These are phyloP conservation scores for Sarocladium strictum DNA, from an alignment of 2,329 filamentous ascomycete species.

Conservation along the genomic window DNA sequence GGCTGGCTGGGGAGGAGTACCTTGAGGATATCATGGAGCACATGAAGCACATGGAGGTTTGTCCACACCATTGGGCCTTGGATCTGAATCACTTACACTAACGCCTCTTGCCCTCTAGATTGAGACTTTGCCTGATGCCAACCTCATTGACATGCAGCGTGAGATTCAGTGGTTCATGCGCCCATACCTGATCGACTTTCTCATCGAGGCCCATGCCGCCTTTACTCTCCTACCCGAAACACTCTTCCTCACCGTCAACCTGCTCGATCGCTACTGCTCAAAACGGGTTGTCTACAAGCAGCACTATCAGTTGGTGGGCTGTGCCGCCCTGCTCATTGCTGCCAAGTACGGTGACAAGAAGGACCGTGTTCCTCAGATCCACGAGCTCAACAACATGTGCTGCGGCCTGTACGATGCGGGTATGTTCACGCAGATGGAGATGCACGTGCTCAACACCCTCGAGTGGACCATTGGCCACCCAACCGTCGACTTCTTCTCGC, in stretches of 20 bases:
- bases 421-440: constrained; percentile 99
- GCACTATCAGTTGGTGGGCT: constrained; percentile 96
- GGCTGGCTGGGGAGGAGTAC: constrained; percentile 81
- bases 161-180: constrained; percentile 99
- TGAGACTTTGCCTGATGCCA: constrained; percentile 90
- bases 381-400: constrained; percentile 98
- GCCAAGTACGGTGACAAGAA: constrained; percentile 99
- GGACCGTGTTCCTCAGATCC: constrained; percentile 94
- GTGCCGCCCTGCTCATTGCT: constrained; percentile 89
- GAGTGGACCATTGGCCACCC: constrained; percentile 96
- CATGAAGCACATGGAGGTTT: constrained; percentile 89
- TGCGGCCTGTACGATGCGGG: constrained; percentile 96
- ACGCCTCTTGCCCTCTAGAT: constrained; percentile 36
- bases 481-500: constrained; percentile 89
- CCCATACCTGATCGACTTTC: constrained; percentile 94
- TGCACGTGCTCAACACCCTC: constrained; percentile 96
- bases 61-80: constrained; percentile 17
- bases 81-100: constrained; percentile 16
- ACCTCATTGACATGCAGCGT: constrained; percentile 96
- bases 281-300: constrained; percentile 97
- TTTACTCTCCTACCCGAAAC: constrained; percentile 93
- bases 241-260: constrained; percentile 91
- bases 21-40: constrained; percentile 90
- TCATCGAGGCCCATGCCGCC: constrained; percentile 92
- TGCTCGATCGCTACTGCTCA: constrained; percentile 96